Percentiles rank a stretch among this genome's conserved stretches.
Conservation (phyloP, 2,329 filamentous ascomycete species). For the Botrytis fragariae region DNA sequence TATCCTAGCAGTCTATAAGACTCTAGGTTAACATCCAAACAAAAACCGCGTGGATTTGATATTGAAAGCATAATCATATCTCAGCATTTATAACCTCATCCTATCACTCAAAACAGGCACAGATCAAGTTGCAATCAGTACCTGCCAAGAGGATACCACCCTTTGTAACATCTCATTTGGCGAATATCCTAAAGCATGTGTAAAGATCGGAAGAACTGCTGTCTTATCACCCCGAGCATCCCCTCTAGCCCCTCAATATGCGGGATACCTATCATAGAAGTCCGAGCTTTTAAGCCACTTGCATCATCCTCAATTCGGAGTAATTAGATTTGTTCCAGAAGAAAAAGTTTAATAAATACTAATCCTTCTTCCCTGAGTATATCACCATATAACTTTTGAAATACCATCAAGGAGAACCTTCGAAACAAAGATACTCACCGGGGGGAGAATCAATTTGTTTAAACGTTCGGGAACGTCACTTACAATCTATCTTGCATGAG, state of each 20-base stretch:
- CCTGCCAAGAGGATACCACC: slow-evolving; percentile 8
- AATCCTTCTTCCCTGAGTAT: neutral
- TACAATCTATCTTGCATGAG: neutral
- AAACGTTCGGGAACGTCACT: slow-evolving; percentile 9
- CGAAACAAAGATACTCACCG: neutral
- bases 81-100: slow-evolving; percentile 4
- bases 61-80: slow-evolving; percentile 7
- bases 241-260: slow-evolving; percentile 11
- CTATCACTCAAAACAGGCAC: neutral
- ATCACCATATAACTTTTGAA: neutral
- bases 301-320: slow-evolving; percentile 9
- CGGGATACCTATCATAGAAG: slow-evolving; percentile 8
- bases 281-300: slow-evolving; percentile 12
- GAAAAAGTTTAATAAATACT: neutral
- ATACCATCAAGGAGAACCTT: neutral
- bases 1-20: neutral
- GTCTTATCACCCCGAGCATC: slow-evolving; percentile 1
- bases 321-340: slow-evolving; percentile 6
- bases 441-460: neutral
- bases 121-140: slow-evolving; percentile 7
- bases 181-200: neutral
- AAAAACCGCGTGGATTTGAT: neutral
- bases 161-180: slow-evolving; percentile 9
- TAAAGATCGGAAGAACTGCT: slow-evolving; percentile 14
- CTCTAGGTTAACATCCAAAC: neutral